A percentile compares a stretch with the other conserved stretches of the same genome.
Evolutionary conservation across 2,329 filamentous ascomycete genomes (phyloP).

Genomic region (Tolypocladium cylindrosporum): DNA sequence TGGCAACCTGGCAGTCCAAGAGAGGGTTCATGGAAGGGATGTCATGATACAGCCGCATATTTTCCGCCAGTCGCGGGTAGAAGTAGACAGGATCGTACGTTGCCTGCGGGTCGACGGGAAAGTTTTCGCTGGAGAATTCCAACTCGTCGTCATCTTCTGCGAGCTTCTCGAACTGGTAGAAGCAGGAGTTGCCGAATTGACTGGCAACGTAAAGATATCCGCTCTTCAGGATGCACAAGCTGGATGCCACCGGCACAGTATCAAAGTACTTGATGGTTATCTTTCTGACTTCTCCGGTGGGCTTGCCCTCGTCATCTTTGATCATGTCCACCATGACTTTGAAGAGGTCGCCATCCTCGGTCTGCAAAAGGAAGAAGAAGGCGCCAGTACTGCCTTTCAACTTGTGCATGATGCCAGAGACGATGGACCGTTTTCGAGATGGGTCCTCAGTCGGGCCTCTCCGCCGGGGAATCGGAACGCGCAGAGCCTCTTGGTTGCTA

Average conservation of each 20-base stretch:
- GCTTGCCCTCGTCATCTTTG: constrained; percentile 66
- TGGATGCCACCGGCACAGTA: constrained; percentile 81
- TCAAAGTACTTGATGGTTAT: constrained; percentile 98
- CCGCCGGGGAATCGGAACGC: constrained; percentile 79
- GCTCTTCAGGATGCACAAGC: constrained; percentile 85
- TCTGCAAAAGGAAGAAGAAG: constrained; percentile 95
- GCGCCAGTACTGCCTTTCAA: constrained; percentile 72
- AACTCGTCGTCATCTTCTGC: constrained; percentile 89
- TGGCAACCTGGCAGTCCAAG: constrained; percentile 83
- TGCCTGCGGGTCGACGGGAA: constrained; percentile 63
- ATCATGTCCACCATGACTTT: constrained; percentile 91
- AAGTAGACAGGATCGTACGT: constrained; percentile 77
- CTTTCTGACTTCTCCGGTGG: constrained; percentile 70
- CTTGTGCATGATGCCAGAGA: constrained; percentile 94
- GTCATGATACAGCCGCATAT: constrained; percentile 74
- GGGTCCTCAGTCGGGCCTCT: constrained; percentile 86
- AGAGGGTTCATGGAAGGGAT: constrained; percentile 86
- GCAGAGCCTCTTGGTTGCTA: constrained; percentile 82
- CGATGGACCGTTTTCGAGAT: constrained; percentile 76
- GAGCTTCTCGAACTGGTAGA: constrained; percentile 96
- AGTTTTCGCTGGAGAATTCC: constrained; percentile 77
- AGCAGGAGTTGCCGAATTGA: constrained; percentile 85
- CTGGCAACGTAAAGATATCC: constrained; percentile 90
- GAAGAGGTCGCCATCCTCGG: constrained; percentile 96
- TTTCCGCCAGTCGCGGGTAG: constrained; percentile 66